Evolutionary conservation across 1,139 yeast species (phyloP), one percentile per base, ranked within the genome.

Genomic region (Scheffersomyces quercinus): DNA sequence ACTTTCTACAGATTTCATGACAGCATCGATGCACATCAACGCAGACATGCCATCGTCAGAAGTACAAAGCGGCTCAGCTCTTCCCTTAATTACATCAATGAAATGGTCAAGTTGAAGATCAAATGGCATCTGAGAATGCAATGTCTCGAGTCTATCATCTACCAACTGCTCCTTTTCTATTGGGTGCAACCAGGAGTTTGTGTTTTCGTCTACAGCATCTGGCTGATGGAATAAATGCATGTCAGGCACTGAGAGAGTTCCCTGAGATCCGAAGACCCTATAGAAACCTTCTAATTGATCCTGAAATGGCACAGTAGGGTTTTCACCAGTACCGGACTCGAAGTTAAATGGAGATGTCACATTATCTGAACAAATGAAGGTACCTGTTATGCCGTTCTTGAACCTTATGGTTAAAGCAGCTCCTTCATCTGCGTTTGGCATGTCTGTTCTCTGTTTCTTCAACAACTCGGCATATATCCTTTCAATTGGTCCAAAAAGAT

Each of bases 311-410:
- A 70, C 55, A 4, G 60, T 65, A 7, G 76, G 75, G 50, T 70
- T 70, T 51, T 70, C 76, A 2, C 75, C 75, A 1, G 76, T 69
- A 1, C 73, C 72, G 29, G 60, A 51, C 51, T 70, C 75, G 46
- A 70, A 70, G 48, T 67, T 68, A 49, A 68, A 70, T 1, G 76
- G 75, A 2, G 72, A 66, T 2, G 65, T 58, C 11, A 70, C 70
- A 45, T 67, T 67, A 44, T 70, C 76, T 3, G 72, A 59, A 47
- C 75, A 70, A 10, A 70, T 57, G 50, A 70, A 70, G 2, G 73
- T 68, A 3, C 76, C 76, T 16, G 64, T 55, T 15, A 65, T 58
- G 1, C 76, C 76, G 45, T 52, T 63, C 26, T 51, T 49, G 48
- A 70, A 70, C 24, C 59, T 52, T 8, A 70, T 44, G 9, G 72